phyloP scores from a whole-genome alignment of 116 monocot species.

The Phalaenopsis hybrid region DNA sequence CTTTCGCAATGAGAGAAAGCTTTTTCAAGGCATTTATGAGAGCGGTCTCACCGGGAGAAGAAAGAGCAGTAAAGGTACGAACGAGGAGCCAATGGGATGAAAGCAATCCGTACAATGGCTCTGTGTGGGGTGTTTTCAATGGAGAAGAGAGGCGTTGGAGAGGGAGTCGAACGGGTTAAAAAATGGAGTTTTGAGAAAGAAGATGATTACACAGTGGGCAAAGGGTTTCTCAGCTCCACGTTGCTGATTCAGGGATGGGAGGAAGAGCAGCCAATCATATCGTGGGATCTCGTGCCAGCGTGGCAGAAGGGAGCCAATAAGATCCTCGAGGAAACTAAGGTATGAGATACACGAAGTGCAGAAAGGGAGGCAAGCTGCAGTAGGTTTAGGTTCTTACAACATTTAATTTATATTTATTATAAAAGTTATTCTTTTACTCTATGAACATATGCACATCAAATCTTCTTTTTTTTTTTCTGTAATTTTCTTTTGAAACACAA shows the following conservation, averaged over 20 bases:
- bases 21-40: background rate
- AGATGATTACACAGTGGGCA: constrained; percentile 12
- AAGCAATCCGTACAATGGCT: background rate
- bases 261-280: constrained; percentile 30
- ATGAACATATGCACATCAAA: background rate
- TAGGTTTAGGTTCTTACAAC: background rate
- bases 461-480: background rate
- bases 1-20: background rate
- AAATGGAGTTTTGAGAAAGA: background rate
- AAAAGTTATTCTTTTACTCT: background rate
- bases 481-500: background rate
- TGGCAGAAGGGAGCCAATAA: constrained; percentile 37
- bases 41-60: constrained; percentile 1
- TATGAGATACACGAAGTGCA: constrained; percentile 1
- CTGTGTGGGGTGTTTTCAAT: constrained; percentile 13
- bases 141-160: background rate
- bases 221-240: background rate
- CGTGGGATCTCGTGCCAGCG: constrained; percentile 44
- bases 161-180: constrained; percentile 6
- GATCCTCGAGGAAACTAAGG: constrained; percentile 46
- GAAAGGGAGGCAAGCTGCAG: constrained; percentile 8
- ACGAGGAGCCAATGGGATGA: constrained; percentile 4
- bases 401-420: background rate
- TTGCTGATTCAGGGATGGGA: background rate
- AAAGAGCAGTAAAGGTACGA: constrained; percentile 3